These are phyloP conservation scores for Kregervanrija pseudodelftensis DNA, from an alignment of 805 yeast genomes.

Conservation along the genomic window DNA sequence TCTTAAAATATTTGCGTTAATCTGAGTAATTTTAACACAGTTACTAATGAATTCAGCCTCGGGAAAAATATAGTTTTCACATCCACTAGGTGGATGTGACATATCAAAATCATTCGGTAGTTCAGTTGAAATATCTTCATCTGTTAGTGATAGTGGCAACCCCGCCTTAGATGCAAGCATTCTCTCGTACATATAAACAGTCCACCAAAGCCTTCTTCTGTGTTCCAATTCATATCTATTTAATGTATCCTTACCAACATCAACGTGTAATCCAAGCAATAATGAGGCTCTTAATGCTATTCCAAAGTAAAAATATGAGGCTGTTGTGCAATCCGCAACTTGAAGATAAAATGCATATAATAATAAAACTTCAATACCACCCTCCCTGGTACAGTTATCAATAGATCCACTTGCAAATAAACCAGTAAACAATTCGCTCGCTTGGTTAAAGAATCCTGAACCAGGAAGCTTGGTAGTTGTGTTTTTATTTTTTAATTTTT, in stretches of 20 bases:
- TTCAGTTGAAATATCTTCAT: constrained; percentile 73
- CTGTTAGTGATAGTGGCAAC: constrained; percentile 69
- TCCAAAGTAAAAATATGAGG: constrained; percentile 76
- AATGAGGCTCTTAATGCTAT: constrained; percentile 66
- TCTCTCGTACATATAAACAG: constrained; percentile 41
- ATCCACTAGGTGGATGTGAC: constrained; percentile 52
- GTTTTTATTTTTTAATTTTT: constrained; percentile 7
- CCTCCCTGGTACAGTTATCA: constrained; percentile 70
- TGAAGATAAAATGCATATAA: constrained; percentile 74
- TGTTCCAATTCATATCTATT: constrained; percentile 50
- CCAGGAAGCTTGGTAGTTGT: constrained; percentile 56
- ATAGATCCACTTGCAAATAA: constrained; percentile 74
- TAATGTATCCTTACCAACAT: constrained; percentile 58
- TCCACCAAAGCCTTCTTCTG: constrained; percentile 33
- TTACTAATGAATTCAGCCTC: constrained; percentile 71
- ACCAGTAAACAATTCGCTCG: constrained; percentile 72
- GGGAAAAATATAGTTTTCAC: constrained; percentile 65
- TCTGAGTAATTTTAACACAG: constrained; percentile 72
- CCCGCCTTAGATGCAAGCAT: constrained; percentile 83
- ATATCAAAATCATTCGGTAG: constrained; percentile 67
- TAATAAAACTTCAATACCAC: constrained; percentile 70
- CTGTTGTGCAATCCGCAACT: constrained; percentile 78
- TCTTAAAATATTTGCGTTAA: constrained; percentile 65
- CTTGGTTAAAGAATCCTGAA: constrained; percentile 69
- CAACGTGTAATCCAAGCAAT: constrained; percentile 76